Evolutionary conservation across 805 yeast genomes (phyloP).

Genomic region (Wickerhamomyces hampshirensis): DNA sequence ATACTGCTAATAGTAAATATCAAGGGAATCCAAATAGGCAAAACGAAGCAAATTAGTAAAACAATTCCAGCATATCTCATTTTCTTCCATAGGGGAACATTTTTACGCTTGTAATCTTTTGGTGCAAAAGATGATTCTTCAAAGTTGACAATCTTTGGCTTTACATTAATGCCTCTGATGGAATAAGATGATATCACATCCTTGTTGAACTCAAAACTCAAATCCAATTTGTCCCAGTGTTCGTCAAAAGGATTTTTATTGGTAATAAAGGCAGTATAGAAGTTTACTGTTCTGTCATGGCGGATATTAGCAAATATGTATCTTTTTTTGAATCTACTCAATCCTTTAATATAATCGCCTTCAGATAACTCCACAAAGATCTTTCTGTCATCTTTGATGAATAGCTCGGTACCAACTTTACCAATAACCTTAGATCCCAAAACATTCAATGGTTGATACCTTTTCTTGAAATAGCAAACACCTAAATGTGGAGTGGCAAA

Average conservation of each 20-base stretch:
- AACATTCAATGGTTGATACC: conserved; percentile 36
- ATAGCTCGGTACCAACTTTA: conserved; percentile 70
- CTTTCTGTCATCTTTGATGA: conserved; percentile 42
- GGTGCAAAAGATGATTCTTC: conserved; percentile 24
- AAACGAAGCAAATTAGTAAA: conserved; percentile 16
- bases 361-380: conserved; percentile 38
- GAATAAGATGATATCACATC: conserved; percentile 29
- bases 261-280: conserved; percentile 76
- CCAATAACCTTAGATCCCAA: conserved; percentile 56
- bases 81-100: conserved; percentile 11
- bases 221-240: conserved; percentile 36
- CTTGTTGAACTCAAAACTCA: conserved; percentile 44
- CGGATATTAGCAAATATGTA: conserved; percentile 67
- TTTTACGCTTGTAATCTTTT: conserved; percentile 7
- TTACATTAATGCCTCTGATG: conserved; percentile 33
- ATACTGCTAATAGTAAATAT: conserved; percentile 32
- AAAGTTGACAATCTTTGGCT: conserved; percentile 52
- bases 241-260: conserved; percentile 68
- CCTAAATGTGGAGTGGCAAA: conserved; percentile 82
- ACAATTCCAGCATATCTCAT: conserved; percentile 23
- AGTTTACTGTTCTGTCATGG: conserved; percentile 84
- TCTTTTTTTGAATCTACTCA: conserved; percentile 51
- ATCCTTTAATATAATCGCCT: conserved; percentile 47
- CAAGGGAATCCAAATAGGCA: conserved; percentile 50
- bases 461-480: conserved; percentile 40